A percentile compares a stretch with the other conserved stretches of the same genome.
Conservation (phyloP, 257 asterid genomes). For the Petrea volubilis region DNA sequence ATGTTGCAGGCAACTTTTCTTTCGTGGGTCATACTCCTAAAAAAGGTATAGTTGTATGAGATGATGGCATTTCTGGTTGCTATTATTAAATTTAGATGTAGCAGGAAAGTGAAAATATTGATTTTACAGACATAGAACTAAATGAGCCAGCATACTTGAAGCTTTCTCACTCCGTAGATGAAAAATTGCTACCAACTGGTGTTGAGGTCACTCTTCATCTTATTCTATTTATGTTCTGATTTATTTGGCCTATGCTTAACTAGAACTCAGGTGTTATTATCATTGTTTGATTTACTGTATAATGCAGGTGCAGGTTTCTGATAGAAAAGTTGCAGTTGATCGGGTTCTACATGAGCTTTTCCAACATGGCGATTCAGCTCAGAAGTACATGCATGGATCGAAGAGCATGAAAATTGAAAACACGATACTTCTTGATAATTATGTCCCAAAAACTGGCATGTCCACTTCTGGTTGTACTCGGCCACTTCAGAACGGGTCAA, state of each 20-base stretch:
- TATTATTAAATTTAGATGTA: neutral
- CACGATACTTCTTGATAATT: conserved; percentile 85
- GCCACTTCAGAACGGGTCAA: conserved; percentile 48
- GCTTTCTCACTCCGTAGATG: conserved; percentile 62
- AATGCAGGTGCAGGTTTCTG: conserved; percentile 57
- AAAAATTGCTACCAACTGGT: conserved; percentile 51
- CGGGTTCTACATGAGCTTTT: conserved; percentile 69
- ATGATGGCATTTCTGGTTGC: neutral
- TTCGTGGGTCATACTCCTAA: conserved; percentile 48
- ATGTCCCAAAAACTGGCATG: conserved; percentile 48
- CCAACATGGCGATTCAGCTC: conserved; percentile 79
- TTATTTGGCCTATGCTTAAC: neutral
- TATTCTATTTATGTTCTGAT: conserved; percentile 13
- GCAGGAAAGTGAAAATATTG: neutral
- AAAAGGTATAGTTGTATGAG: conserved; percentile 44
- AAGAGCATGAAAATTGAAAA: conserved; percentile 67
- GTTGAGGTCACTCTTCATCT: conserved; percentile 49
- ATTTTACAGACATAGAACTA: conserved; percentile 45
- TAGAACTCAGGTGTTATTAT: neutral
- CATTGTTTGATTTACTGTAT: neutral
- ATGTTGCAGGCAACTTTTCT: conserved; percentile 57
- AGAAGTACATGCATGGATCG: conserved; percentile 81
- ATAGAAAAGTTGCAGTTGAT: conserved; percentile 44
- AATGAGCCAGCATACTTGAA: conserved; percentile 67
- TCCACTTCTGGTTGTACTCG: conserved; percentile 29